Conservation (phyloP, 169 alveolate genomes). For the Plasmodium chabaudi region DNA sequence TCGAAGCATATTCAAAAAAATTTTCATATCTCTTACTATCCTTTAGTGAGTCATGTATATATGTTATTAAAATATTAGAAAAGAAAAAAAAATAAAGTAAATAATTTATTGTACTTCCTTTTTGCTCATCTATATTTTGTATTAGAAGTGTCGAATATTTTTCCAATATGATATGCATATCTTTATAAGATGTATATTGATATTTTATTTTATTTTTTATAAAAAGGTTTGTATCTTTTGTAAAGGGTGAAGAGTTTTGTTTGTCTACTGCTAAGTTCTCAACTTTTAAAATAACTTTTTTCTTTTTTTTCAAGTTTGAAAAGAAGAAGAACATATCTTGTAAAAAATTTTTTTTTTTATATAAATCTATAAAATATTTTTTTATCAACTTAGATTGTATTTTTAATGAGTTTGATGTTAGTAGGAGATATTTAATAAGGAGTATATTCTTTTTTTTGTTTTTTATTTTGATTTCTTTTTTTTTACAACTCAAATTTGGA, state of each 20-base stretch:
- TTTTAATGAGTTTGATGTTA: constrained; percentile 26
- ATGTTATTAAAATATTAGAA: constrained; percentile 15
- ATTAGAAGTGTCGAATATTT: constrained; percentile 38
- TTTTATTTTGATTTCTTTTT: background rate
- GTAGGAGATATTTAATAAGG: constrained; percentile 27
- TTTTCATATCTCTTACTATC: background rate
- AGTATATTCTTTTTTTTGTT: constrained; percentile 6
- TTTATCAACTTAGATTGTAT: constrained; percentile 46
- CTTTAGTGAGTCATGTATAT: constrained; percentile 13
- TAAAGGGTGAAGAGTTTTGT: too few relatives aligned
- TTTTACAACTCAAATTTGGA: background rate
- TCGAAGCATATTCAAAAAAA: constrained; percentile 6
- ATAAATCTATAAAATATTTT: constrained; percentile 56
- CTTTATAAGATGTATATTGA: constrained; percentile 9
- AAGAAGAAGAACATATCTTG: constrained; percentile 59
- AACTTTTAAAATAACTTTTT: background rate
- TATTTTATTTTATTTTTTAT: background rate
- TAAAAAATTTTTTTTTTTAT: constrained; percentile 51
- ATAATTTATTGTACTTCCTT: constrained; percentile 15
- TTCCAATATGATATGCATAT: constrained; percentile 19
- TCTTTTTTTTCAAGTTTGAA: constrained; percentile 39
- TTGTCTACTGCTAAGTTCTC: too few relatives aligned
- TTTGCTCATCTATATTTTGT: constrained; percentile 28
- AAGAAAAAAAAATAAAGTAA: constrained; percentile 51
- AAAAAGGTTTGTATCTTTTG: too few relatives aligned